These are phyloP conservation scores for Yamadazyma laniorum DNA, from an alignment of 805 yeast species.

Conservation along the genomic window DNA sequence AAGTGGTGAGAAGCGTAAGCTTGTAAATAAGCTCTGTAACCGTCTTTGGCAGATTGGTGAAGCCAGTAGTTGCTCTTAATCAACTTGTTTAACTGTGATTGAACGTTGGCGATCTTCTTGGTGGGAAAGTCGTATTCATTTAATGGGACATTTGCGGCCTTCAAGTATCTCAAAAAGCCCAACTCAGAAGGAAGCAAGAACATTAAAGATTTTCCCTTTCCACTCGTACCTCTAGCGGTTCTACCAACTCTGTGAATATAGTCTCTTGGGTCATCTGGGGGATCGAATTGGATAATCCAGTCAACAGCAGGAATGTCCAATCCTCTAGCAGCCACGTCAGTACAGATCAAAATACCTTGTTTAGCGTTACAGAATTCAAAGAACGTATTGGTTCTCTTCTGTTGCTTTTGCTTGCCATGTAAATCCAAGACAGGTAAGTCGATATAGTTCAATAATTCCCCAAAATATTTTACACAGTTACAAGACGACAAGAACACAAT, in stretches of 20 bases:
- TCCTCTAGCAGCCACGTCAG: slow-evolving; percentile 99
- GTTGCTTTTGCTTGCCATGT: slow-evolving; percentile 98
- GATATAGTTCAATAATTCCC: slow-evolving; percentile 91
- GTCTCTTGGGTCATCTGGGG: slow-evolving; percentile 99
- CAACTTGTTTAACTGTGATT: slow-evolving; percentile 86
- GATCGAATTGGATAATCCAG: slow-evolving; percentile 98
- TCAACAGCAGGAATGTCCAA: slow-evolving; percentile 97
- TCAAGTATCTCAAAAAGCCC: slow-evolving; percentile 90
- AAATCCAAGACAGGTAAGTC: slow-evolving; percentile 95
- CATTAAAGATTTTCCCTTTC: slow-evolving; percentile 93
- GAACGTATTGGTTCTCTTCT: slow-evolving; percentile 96
- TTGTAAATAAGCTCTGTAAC: slow-evolving; percentile 93
- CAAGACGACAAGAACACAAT: slow-evolving; percentile 96
- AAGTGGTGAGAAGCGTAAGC: slow-evolving; percentile 96
- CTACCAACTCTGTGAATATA: slow-evolving; percentile 98
- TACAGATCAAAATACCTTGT: slow-evolving; percentile 88
- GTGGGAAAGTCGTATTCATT: slow-evolving; percentile 97
- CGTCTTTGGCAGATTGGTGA: slow-evolving; percentile 95
- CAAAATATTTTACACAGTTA: slow-evolving; percentile 94
- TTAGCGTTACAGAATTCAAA: slow-evolving; percentile 98
- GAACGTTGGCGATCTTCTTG: slow-evolving; percentile 93
- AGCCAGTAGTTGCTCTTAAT: slow-evolving; percentile 90
- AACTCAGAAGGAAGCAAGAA: slow-evolving; percentile 91
- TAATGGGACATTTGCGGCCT: slow-evolving; percentile 95
- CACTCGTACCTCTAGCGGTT: slow-evolving; percentile 91